Percentiles rank a stretch among this genome's conserved stretches.
Evolutionary conservation across 2,329 filamentous ascomycete species (phyloP).

Genomic region (Xylariomycetidae sp.): DNA sequence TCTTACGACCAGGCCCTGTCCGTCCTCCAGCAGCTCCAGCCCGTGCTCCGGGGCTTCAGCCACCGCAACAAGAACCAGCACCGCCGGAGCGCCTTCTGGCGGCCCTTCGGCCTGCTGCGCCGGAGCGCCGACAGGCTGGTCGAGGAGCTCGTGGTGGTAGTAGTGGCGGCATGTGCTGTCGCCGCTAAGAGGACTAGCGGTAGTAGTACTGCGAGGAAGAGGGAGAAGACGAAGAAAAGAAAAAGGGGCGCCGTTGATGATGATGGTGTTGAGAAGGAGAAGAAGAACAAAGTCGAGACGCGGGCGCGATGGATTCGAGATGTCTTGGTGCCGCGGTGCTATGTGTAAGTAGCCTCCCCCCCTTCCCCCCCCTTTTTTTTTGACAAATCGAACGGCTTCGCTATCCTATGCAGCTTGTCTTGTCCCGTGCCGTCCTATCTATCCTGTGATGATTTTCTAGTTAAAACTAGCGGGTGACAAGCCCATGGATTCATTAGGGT

Average conservation of each 20-base stretch:
- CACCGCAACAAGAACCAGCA: conserved; percentile 93
- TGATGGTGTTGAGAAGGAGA: conserved; percentile 5
- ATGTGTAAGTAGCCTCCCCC: conserved; percentile 33
- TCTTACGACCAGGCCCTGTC: conserved; percentile 19
- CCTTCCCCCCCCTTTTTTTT: conserved; percentile 1
- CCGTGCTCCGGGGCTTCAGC: conserved; percentile 67
- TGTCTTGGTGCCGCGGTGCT: conserved; percentile 36
- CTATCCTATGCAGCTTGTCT: too few relatives aligned
- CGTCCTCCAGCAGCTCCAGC: conserved; percentile 19
- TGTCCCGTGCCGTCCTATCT: too few relatives aligned
- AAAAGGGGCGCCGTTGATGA: conserved; percentile 1
- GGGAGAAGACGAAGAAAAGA: conserved; percentile 21
- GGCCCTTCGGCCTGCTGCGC: conserved; percentile 65
- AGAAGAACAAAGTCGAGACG: conserved; percentile 19
- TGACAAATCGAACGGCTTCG: too few relatives aligned
- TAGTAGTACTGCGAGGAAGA: conserved; percentile 36
- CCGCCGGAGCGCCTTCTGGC: conserved; percentile 74
- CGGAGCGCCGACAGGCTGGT: conserved; percentile 58
- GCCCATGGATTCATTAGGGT: neutral
- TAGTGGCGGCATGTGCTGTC: conserved; percentile 8
- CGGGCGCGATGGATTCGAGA: conserved; percentile 35
- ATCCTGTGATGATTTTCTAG: too few relatives aligned
- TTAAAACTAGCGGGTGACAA: too few relatives aligned
- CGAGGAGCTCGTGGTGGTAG: conserved; percentile 26
- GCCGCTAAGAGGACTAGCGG: conserved; percentile 11